phyloP scores from a whole-genome alignment of 2,329 filamentous ascomycete genomes.

The Fusarium sp. region DNA sequence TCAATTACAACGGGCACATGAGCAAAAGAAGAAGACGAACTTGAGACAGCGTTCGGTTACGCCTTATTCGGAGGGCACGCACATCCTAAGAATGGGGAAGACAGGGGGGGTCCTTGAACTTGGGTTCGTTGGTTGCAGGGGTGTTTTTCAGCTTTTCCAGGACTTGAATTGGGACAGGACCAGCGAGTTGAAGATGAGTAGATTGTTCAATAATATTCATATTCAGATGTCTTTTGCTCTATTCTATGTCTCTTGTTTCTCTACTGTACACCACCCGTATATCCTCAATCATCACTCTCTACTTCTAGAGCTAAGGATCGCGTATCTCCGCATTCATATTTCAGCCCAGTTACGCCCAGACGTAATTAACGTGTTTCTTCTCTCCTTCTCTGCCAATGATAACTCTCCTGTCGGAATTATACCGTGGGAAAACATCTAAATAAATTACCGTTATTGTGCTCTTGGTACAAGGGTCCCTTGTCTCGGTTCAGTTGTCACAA shows the following conservation, averaged over 20 bases:
- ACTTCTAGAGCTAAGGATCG: neutral
- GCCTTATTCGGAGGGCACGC: constrained; percentile 33
- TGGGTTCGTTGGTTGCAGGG: constrained; percentile 9
- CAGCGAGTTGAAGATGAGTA: too few relatives aligned
- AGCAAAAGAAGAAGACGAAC: neutral
- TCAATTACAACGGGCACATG: neutral
- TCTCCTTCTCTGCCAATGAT: neutral
- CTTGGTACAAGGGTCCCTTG: constrained; percentile 22
- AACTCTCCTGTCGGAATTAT: neutral
- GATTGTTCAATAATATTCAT: neutral
- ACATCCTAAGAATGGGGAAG: constrained; percentile 19
- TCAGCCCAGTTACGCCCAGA: neutral
- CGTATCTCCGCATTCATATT: constrained; percentile 32
- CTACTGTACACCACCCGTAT: neutral
- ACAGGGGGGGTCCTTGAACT: constrained; percentile 12
- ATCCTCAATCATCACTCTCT: neutral
- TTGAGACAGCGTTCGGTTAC: constrained; percentile 15
- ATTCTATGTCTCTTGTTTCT: neutral
- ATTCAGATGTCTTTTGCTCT: neutral
- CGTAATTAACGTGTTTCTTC: neutral
- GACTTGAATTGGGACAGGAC: neutral
- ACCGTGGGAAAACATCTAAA: neutral
- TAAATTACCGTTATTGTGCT: neutral
- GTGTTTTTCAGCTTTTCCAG: constrained; percentile 1
- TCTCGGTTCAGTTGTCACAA: constrained; percentile 19